Conservation (phyloP, 345 rosid species). For the Lepidium africanum region DNA sequence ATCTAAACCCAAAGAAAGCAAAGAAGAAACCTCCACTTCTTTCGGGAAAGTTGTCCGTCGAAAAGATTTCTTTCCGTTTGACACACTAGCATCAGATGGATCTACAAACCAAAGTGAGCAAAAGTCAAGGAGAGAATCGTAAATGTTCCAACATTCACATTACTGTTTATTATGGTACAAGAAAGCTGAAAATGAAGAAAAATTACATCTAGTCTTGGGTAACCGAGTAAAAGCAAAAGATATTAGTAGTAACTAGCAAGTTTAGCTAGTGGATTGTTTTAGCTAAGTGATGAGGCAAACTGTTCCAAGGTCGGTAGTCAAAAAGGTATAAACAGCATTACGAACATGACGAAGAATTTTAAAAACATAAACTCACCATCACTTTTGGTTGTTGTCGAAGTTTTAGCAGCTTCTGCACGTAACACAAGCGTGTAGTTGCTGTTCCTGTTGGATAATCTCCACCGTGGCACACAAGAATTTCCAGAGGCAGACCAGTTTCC, state of each 20-base stretch:
- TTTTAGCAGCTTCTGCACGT: constrained; percentile 43
- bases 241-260: not conserved
- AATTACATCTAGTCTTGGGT: not conserved
- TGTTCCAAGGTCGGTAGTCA: not conserved
- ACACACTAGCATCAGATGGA: constrained; percentile 30
- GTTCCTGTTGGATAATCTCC: constrained; percentile 25
- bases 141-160: not conserved
- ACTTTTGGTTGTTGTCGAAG: constrained; percentile 37
- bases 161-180: not conserved
- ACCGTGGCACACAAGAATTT: constrained; percentile 25
- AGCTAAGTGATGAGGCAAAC: not conserved
- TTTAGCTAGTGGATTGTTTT: not conserved
- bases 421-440: constrained; percentile 23
- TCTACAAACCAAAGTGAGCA: constrained; percentile 8
- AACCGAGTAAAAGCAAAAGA: not conserved
- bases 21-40: constrained; percentile 59
- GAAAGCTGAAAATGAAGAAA: not conserved
- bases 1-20: constrained; percentile 3
- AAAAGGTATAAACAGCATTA: not conserved
- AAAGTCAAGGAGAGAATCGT: not conserved
- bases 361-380: constrained; percentile 37
- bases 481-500: constrained; percentile 29
- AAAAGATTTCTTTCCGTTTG: constrained; percentile 34
- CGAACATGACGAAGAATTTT: not conserved
- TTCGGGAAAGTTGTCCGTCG: constrained; percentile 56